phyloP scores from a whole-genome alignment of 2,329 filamentous ascomycete species.

The Cercospora zeae-maydis region DNA sequence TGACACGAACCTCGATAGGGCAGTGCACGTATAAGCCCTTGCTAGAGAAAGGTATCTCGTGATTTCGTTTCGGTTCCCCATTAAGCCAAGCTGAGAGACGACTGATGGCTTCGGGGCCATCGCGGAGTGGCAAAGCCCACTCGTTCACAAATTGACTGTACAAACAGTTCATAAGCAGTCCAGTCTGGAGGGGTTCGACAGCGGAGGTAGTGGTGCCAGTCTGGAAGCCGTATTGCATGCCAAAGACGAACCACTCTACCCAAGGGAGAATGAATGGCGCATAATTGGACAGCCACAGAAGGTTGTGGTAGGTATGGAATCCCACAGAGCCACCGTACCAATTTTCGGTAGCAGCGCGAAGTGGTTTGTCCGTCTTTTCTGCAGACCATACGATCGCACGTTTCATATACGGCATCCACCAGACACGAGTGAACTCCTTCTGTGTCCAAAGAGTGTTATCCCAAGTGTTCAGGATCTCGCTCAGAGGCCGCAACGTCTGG shows the following conservation, averaged over 20 bases:
- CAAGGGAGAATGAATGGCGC: constrained; percentile 76
- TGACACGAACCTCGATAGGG: constrained; percentile 87
- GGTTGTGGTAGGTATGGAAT: constrained; percentile 86
- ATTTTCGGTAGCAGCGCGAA: constrained; percentile 57
- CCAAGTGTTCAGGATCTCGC: constrained; percentile 69
- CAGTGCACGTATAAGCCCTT: constrained; percentile 78
- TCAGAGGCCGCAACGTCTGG: constrained; percentile 71
- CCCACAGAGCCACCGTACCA: constrained; percentile 82
- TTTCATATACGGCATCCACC: constrained; percentile 95
- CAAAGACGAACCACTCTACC: constrained; percentile 95
- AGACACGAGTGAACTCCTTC: constrained; percentile 86
- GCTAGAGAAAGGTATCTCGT: constrained; percentile 73
- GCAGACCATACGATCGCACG: constrained; percentile 86
- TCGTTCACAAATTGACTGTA: constrained; percentile 99
- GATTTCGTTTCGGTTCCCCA: constrained; percentile 63
- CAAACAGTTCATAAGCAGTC: constrained; percentile 91
- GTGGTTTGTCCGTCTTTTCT: constrained; percentile 66
- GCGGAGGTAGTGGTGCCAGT: constrained; percentile 66
- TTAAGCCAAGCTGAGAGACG: constrained; percentile 85
- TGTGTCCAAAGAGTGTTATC: constrained; percentile 71
- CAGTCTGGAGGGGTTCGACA: constrained; percentile 73
- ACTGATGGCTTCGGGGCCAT: constrained; percentile 80
- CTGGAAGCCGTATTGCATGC: constrained; percentile 92
- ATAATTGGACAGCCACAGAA: constrained; percentile 76
- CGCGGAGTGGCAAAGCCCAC: constrained; percentile 84